Base-by-base conservation (phyloP, 1,284 basidiomycete genomes). In the Coniophora puteana region DNA sequence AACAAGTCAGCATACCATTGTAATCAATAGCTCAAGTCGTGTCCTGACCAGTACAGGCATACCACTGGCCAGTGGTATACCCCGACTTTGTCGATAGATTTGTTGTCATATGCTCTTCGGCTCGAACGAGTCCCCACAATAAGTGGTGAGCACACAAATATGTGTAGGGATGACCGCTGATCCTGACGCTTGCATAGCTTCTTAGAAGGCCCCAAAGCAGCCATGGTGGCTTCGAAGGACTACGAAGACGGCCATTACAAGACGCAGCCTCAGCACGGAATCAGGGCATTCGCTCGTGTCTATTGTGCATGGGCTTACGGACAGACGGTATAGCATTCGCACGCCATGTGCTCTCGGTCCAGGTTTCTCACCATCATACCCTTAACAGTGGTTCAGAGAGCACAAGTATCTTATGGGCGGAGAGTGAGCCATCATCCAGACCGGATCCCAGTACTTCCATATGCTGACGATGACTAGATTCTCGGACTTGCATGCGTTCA, bases 271-370 rank as follows among this genome's bases (percentile, higher is more conserved):
- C 50, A 59, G 5, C 55, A 56, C 35, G 59, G 59, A 4, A 61
- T 66, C 30, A 57, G 66, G 4, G 66, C 63, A 3, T 64, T 67
- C 28, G 62, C 49, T 26, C 51, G 65, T 24, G 63, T 54, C 26
- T 66, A 65, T 44, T 57, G 60, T 36, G 61, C 63, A 17, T 67
- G 66, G 65, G 65, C 65, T 2, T 66, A 65, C 25, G 62, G 64
- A 7, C 64, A 66, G 48, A 52, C 63, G 26, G 66, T 67, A n/a
- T n/a, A n/a, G 24, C 44, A 61, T 42, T 23, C 22, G 8, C 12
- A 21, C 40, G 12, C 16, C 16, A 17, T 4, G 7, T 13, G 30
- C 28, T 12, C 16, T 8, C 8, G 21, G 23, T 17, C n/a, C 24
- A 10, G 17, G 33, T 20, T 6, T 18, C 24, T 43, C 7, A 32